Percentiles rank a stretch among this genome's conserved stretches.
These are phyloP conservation scores for Colletotrichum camelliae DNA, from an alignment of 2,329 filamentous ascomycete genomes.

Conservation along the genomic window DNA sequence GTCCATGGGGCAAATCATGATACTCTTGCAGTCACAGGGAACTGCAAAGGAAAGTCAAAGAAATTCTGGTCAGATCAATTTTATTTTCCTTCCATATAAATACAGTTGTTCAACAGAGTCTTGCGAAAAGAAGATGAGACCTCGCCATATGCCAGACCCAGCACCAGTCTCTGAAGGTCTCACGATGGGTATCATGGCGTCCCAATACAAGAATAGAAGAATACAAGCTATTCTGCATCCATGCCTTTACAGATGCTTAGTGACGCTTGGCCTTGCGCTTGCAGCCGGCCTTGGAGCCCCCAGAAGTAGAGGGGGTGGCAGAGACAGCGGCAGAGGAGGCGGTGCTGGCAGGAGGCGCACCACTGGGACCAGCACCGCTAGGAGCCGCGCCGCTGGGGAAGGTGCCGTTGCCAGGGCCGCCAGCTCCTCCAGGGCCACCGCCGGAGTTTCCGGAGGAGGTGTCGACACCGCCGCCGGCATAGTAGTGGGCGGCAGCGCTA, in stretches of 20 bases:
- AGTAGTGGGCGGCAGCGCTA: background rate
- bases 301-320: background rate
- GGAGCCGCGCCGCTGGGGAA: background rate
- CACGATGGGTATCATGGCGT: background rate
- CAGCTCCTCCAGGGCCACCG: background rate
- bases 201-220: background rate
- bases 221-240: background rate
- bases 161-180: background rate
- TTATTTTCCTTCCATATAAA: background rate
- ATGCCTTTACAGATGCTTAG: background rate
- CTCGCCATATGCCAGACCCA: background rate
- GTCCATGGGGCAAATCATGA: background rate
- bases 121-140: background rate
- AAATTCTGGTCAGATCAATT: background rate
- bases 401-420: background rate
- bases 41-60: accelerated
- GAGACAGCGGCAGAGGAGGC: background rate
- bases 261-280: background rate
- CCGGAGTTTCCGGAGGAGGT: background rate
- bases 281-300: background rate
- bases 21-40: background rate
- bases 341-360: background rate
- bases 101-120: background rate
- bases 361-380: background rate
- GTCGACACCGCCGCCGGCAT: background rate